These are phyloP conservation scores for Peniophora sp. DNA, from an alignment of 1,284 basidiomycete genomes.

Conservation along the genomic window DNA sequence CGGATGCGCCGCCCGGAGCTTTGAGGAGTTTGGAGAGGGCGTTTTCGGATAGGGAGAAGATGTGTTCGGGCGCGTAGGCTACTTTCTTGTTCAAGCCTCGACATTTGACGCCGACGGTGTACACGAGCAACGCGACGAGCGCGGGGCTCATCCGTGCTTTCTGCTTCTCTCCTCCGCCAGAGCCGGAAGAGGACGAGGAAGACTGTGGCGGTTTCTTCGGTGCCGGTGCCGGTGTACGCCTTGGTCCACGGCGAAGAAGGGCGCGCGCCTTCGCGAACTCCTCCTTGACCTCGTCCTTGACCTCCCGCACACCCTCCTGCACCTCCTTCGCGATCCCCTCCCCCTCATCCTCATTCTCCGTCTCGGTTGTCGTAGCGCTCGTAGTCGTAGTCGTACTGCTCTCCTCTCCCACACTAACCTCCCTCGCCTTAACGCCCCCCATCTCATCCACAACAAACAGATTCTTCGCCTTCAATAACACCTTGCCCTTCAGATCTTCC, in stretches of 20 bases:
- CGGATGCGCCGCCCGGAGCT: conserved; percentile 38
- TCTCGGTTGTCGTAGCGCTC: conserved; percentile 32
- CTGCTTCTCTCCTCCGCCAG: conserved; percentile 11
- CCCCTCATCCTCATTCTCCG: conserved; percentile 11
- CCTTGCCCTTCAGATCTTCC: conserved; percentile 71
- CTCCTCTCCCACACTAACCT: conserved; percentile 32
- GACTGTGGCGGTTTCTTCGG: conserved; percentile 1
- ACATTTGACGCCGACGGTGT: conserved; percentile 94
- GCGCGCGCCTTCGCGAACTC: conserved; percentile 24
- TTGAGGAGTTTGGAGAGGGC: conserved; percentile 66
- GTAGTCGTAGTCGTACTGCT: conserved; percentile 33
- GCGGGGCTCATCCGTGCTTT: conserved; percentile 68
- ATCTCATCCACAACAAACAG: conserved; percentile 32
- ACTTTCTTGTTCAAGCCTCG: conserved; percentile 90
- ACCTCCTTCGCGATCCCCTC: conserved; percentile 12
- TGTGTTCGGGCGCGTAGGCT: conserved; percentile 79
- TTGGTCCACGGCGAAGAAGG: conserved; percentile 25
- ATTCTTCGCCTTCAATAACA: conserved; percentile 84
- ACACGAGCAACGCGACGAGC: conserved; percentile 78
- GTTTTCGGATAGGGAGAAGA: conserved; percentile 91
- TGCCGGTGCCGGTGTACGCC: conserved; percentile 9
- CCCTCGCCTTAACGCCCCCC: conserved; percentile 31
- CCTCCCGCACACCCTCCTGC: conserved; percentile 11
- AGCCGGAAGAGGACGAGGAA: too few species aligned
- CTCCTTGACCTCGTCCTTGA: conserved; percentile 17